Evolutionary conservation across 441 rosid species (phyloP).

Genomic region (Cnidoscolus chayamansa): DNA sequence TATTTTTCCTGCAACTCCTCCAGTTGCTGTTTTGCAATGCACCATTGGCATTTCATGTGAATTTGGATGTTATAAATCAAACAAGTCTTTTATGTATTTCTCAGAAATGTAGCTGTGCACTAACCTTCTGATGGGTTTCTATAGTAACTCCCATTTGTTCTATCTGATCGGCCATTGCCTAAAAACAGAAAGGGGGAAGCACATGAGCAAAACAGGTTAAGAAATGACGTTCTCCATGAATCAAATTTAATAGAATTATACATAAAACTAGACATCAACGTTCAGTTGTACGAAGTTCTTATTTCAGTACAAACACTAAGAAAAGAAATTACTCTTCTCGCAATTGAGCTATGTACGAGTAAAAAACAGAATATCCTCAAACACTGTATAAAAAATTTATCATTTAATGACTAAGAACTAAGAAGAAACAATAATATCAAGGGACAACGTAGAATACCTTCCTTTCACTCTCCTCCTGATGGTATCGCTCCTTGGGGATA

Average conservation of each 20-base stretch:
- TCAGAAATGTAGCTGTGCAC: slow-evolving; percentile 15
- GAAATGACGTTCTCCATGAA: background rate
- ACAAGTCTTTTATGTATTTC: background rate
- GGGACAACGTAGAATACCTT: no score
- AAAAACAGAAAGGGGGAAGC: slow-evolving; percentile 11
- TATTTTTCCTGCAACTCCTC: slow-evolving; percentile 83
- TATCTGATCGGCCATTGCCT: slow-evolving; percentile 92
- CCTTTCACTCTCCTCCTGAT: slow-evolving; percentile 90
- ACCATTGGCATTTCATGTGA: background rate
- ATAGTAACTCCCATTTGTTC: slow-evolving; percentile 70
- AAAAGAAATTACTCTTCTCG: no score
- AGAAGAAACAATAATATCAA: no score
- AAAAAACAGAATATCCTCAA: no score
- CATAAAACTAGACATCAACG: background rate
- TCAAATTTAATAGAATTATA: background rate
- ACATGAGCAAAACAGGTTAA: slow-evolving; percentile 8
- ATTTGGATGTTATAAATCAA: background rate
- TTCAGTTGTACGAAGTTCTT: background rate
- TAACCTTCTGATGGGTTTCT: slow-evolving; percentile 79
- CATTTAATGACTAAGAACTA: background rate
- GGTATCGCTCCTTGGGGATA: slow-evolving; percentile 90
- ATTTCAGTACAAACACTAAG: background rate
- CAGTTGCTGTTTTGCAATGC: slow-evolving; percentile 67
- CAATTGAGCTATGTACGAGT: no score
- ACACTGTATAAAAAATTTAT: background rate